A percentile compares a stretch with the other conserved stretches of the same genome.
These are phyloP conservation scores for Massarina eburnea DNA, from an alignment of 2,329 filamentous ascomycete species.

Conservation along the genomic window DNA sequence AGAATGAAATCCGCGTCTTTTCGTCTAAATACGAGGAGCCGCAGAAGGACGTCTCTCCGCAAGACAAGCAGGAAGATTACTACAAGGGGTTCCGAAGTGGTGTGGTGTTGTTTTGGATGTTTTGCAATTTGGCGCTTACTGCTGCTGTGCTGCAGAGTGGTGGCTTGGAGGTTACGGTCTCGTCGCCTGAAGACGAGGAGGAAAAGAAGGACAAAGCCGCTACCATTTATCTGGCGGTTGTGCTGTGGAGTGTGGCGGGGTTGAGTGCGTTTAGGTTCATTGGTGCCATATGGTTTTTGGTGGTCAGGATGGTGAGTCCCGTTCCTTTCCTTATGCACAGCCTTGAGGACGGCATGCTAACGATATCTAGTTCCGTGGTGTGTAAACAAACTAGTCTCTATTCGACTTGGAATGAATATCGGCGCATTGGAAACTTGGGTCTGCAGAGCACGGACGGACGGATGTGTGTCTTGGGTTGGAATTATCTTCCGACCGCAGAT, in stretches of 20 bases:
- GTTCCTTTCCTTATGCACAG: neutral
- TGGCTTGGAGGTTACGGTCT: slow-evolving; percentile 64
- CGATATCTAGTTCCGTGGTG: slow-evolving; percentile 52
- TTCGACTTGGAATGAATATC: too few species aligned
- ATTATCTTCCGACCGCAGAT: too few species aligned
- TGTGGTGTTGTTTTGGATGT: slow-evolving; percentile 94
- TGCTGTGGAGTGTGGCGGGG: slow-evolving; percentile 86
- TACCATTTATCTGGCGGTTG: slow-evolving; percentile 81
- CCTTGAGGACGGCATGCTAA: slow-evolving; percentile 25
- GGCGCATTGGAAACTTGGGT: too few species aligned
- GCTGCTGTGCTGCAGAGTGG: slow-evolving; percentile 86
- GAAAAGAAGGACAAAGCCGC: slow-evolving; percentile 58
- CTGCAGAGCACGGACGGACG: too few species aligned
- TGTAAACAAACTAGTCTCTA: slow-evolving; percentile 34
- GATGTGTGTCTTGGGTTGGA: too few species aligned
- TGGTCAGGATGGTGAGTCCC: slow-evolving; percentile 51
- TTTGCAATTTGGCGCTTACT: slow-evolving; percentile 86
- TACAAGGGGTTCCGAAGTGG: slow-evolving; percentile 94
- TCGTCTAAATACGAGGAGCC: slow-evolving; percentile 72
- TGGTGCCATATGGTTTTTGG: slow-evolving; percentile 87
- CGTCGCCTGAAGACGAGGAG: slow-evolving; percentile 43
- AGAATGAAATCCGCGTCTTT: slow-evolving; percentile 77
- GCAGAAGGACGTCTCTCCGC: slow-evolving; percentile 60
- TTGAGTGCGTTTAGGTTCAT: slow-evolving; percentile 84
- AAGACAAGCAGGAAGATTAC: slow-evolving; percentile 93